Evolutionary conservation across 495 filamentous ascomycete species (phyloP).

Genomic region (Astrothelium subdiscretum): DNA sequence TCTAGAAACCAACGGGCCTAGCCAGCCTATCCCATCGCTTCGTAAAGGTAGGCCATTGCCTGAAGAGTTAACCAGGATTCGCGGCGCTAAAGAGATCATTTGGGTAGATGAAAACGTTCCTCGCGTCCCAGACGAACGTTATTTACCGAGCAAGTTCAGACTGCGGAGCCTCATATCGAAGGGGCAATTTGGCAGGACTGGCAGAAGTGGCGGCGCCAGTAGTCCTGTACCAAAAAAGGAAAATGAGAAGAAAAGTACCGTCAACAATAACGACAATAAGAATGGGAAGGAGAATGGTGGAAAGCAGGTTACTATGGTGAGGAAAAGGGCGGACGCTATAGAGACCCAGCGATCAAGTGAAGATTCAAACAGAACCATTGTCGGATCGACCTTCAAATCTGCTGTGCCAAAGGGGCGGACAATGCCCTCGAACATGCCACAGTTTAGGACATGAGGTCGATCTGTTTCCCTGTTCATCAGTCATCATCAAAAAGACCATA

Average conservation of each 20-base stretch:
- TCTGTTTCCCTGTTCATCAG: background rate
- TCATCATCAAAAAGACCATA: background rate
- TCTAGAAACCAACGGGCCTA: background rate
- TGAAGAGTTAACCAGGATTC: background rate
- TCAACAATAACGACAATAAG: background rate
- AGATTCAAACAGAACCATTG: background rate
- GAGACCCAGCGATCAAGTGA: background rate
- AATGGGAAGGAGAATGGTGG: background rate
- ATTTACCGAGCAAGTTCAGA: background rate
- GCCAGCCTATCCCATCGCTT: background rate
- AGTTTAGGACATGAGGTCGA: background rate
- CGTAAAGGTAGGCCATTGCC: background rate
- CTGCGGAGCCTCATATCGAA: background rate
- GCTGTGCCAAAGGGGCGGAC: background rate
- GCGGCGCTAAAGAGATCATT: background rate
- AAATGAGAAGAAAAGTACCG: background rate
- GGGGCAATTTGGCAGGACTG: background rate
- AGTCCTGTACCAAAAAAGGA: too few relatives aligned
- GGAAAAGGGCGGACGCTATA: background rate
- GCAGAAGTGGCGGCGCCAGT: background rate
- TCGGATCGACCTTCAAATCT: background rate
- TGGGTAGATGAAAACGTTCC: background rate
- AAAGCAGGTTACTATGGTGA: background rate
- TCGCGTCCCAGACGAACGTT: background rate
- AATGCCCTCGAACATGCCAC: background rate